Evolutionary conservation across 768 basidiomycete species (phyloP), one percentile per base, ranked within the genome.

Genomic region (Trametes meyenii): DNA sequence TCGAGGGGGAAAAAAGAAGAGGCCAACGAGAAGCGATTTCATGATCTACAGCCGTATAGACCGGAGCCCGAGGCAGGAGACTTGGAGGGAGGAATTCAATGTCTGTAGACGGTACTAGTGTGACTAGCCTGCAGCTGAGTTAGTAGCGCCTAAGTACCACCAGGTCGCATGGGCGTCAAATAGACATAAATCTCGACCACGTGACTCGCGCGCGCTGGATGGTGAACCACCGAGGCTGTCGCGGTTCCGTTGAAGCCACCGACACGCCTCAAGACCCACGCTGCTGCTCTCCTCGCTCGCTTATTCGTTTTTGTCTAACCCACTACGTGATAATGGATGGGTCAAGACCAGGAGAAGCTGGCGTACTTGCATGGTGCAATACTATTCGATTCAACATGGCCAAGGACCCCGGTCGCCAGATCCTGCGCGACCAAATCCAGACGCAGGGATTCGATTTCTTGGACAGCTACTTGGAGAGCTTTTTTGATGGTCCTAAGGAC

Each of bases 361-460:
- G 87, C n/a, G 82, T 92, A 17, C 69, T 85, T 29, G 76, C 79
- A 71, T 94, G 92, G 92, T 83, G 84, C 58, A 80, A 87, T 61
- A 76, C 81, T 23, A 82, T 92, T 51, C 82, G 88, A 46, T 74
- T 83, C 16, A 81, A 83, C 36, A 90, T 93, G 85, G 82, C 80
- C 7, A 85, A 79, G 50, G 92, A 93, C 70, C 83, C 87, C 55
- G 89, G 86, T 23, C 83, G 88, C 14, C 81, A 87, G 65, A 75
- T 83, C 50, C 85, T 94, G 66, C 83, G 88, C 55, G 85, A 88
- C 52, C 87, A 92, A 68, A 82, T 92, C 39, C 87, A 90, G 51
- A 82, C 78, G 2, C 85, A 90, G 62, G 92, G 89, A 3, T 90
- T 92, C 72, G 78, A 85, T 64, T 93, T 92, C 72, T 82, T 94